Percentiles rank a stretch among this genome's conserved stretches.
Evolutionary conservation across 306 rosid genomes (phyloP).

Genomic region (Psophocarpus tetragonolobus): DNA sequence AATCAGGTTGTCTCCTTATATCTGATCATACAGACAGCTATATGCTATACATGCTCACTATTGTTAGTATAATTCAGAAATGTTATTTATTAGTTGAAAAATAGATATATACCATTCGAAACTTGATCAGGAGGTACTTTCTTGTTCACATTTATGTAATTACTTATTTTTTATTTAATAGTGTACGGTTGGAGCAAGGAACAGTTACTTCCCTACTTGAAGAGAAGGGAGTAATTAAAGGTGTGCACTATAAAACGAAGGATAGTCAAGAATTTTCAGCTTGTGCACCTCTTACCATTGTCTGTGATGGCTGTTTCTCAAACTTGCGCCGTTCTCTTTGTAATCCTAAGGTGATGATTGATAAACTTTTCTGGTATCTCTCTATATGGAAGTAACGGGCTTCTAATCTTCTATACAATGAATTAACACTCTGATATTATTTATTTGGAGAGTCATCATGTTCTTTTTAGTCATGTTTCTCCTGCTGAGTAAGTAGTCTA

Average conservation of each 20-base stretch:
- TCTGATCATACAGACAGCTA: not conserved
- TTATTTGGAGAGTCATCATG: not conserved
- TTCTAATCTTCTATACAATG: not conserved
- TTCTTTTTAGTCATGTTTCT: not conserved
- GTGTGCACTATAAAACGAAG: constrained; percentile 79
- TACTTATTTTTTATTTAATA: constrained; percentile 16
- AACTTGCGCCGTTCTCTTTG: constrained; percentile 93
- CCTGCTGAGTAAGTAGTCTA: constrained; percentile 7
- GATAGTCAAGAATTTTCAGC: constrained; percentile 67
- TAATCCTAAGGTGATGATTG: constrained; percentile 75
- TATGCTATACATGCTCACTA: not conserved
- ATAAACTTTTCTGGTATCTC: constrained; percentile 16
- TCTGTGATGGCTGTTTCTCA: constrained; percentile 97
- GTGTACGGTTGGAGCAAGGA: constrained; percentile 84
- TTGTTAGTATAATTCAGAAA: not conserved
- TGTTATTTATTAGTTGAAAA: not conserved
- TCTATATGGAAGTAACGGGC: not conserved
- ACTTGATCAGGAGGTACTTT: not conserved
- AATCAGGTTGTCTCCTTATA: not conserved
- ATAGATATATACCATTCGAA: not conserved
- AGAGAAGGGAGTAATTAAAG: constrained; percentile 78
- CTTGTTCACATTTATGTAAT: not conserved
- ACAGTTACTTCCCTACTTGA: constrained; percentile 90
- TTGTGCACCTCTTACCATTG: constrained; percentile 84
- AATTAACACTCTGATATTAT: not conserved